Conservation (phyloP, 805 yeast genomes). For the Saccharomycopsis selenospora region DNA sequence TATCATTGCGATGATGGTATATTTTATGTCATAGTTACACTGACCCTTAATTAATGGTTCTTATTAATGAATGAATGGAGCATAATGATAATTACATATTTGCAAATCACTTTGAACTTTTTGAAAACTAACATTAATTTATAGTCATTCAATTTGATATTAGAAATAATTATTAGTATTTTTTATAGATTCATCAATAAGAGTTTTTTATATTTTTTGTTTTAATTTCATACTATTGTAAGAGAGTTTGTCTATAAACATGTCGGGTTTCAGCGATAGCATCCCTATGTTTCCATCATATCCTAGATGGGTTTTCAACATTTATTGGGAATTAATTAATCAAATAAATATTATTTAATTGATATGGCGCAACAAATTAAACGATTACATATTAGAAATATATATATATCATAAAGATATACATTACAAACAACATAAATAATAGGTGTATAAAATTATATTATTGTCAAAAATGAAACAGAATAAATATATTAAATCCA, state of each 20-base stretch:
- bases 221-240: background rate
- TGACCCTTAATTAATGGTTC: constrained; percentile 33
- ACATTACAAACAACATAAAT: background rate
- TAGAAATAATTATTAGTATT: background rate
- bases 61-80: background rate
- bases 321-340: too few relatives aligned
- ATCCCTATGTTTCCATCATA: background rate
- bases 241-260: background rate
- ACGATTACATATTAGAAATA: too few relatives aligned
- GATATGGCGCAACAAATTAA: too few relatives aligned
- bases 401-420: too few relatives aligned
- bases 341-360: too few relatives aligned
- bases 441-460: constrained; percentile 7
- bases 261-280: background rate
- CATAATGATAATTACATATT: background rate
- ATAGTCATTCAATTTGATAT: background rate
- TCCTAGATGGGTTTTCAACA: too few relatives aligned
- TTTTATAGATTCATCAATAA: background rate
- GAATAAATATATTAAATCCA: constrained; percentile 6
- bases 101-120: background rate
- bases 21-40: constrained; percentile 82
- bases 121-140: background rate
- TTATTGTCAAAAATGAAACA: constrained; percentile 14
- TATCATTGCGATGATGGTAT: constrained; percentile 60
- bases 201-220: background rate